Base-by-base conservation (phyloP, 257 asterid species). In the Nicotiana paniculata region DNA sequence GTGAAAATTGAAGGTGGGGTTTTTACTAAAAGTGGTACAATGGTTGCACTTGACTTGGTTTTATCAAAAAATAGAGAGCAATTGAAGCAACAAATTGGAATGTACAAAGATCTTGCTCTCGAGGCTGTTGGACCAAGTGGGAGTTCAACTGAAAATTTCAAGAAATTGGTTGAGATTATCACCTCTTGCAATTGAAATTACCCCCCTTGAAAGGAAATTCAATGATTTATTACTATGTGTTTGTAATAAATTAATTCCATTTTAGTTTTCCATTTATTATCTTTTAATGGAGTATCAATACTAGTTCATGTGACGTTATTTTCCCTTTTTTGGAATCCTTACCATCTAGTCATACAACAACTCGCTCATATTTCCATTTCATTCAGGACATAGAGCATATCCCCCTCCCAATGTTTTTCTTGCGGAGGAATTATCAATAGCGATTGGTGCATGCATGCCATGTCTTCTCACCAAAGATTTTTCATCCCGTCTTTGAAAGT, bases 1-100 rank as follows among this genome's bases (percentile, higher is more conserved):
- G 89, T 90, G 33, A 89, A 87, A 24, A 68, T 92, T 77, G 90
- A 82, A 33, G 91, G 90, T 6, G 92, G 90, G 10, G 77, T n/a
- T 4, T 88, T 92, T 16, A 86, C 88, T 1, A 88, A 86, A 75
- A 21, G 55, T 0, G 82, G 82, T 4, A 43, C 72, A 17, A 3
- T 55, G 32, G 43, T 16, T 32, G 91, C 90, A 53, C 85, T 90
- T 86, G 88, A 90, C 4, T 13, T 48, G 3, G 92, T 89, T 82
- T 46, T 87, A 64, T 66, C 54, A 2, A 32, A 55, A 10, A 85
- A 81, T 39, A 72, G 53, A 28, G 88, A 86, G 2, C 26, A 48
- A 79, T 61, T 92, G 82, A 88, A 87, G 82, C 84, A 83, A 28
- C 87, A 86, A 26, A 83, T 83, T 79, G 86, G 58, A 0, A 72